Evolutionary conservation across 495 filamentous ascomycete genomes (phyloP).

Genomic region (Neurospora sp.): DNA sequence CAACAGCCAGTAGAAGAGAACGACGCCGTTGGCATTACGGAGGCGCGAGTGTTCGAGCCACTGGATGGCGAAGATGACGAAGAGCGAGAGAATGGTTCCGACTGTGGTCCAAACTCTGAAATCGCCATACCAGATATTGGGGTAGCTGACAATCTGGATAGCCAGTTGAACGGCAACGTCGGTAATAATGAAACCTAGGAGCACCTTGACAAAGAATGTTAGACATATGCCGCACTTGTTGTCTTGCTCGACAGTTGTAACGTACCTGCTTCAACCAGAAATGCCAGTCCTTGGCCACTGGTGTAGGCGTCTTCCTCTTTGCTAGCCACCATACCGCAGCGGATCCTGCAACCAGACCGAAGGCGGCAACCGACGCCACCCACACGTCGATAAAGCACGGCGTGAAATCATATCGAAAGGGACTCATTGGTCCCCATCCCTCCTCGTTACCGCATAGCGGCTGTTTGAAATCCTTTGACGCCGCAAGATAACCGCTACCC

Average conservation of each 20-base stretch:
- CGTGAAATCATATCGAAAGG: constrained; percentile 79
- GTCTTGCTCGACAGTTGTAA: neutral
- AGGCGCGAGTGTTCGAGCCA: constrained; percentile 86
- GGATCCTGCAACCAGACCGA: constrained; percentile 65
- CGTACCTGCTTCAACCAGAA: constrained; percentile 86
- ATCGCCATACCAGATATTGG: constrained; percentile 63
- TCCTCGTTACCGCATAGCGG: constrained; percentile 77
- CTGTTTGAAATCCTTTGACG: constrained; percentile 37
- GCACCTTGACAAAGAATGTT: constrained; percentile 33
- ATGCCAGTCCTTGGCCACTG: constrained; percentile 80
- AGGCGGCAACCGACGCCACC: constrained; percentile 64
- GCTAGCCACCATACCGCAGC: constrained; percentile 62
- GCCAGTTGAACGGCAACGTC: constrained; percentile 61
- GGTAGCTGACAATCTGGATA: constrained; percentile 65
- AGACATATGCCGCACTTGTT: neutral
- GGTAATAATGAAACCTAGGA: constrained; percentile 59
- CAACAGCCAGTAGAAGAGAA: constrained; percentile 93
- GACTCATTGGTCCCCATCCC: constrained; percentile 91
- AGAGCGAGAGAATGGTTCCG: constrained; percentile 63
- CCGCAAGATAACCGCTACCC: constrained; percentile 36
- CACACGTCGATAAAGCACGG: constrained; percentile 91
- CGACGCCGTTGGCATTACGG: constrained; percentile 83
- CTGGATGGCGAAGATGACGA: constrained; percentile 75
- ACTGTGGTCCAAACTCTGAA: constrained; percentile 88
- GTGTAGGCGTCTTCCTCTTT: constrained; percentile 49